Conservation (phyloP, 805 yeast genomes). For the Wickerhamiella sorbophila region DNA sequence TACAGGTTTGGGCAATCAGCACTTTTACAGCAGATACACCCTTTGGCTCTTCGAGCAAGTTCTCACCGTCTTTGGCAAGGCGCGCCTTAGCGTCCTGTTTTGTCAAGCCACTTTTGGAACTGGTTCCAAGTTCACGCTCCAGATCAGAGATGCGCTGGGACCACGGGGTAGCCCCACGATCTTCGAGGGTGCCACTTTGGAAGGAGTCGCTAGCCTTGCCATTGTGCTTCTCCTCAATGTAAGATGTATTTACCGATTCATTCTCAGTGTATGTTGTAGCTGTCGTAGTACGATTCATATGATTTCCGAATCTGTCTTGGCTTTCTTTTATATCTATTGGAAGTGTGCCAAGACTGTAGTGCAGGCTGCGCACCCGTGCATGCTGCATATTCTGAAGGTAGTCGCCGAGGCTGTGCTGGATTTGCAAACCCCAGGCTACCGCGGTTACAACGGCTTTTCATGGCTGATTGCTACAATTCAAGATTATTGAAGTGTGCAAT, state of each 20-base stretch:
- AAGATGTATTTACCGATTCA: neutral
- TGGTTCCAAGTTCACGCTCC: constrained; percentile 29
- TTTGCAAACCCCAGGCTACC: too few species aligned
- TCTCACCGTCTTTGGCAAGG: constrained; percentile 35
- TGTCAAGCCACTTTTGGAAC: constrained; percentile 36
- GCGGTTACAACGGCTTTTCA: too few species aligned
- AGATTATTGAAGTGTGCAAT: too few species aligned
- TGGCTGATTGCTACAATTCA: too few species aligned
- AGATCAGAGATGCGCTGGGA: constrained; percentile 26
- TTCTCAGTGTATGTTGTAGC: neutral
- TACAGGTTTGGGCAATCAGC: constrained; percentile 50
- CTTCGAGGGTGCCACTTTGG: neutral
- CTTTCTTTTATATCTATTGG: too few species aligned
- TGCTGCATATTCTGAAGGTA: too few species aligned
- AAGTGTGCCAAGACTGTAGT: neutral
- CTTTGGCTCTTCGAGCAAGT: constrained; percentile 46
- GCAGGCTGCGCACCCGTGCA: neutral
- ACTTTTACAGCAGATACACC: constrained; percentile 41
- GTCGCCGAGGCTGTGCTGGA: too few species aligned
- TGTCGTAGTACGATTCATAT: neutral
- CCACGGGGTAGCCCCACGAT: constrained; percentile 13
- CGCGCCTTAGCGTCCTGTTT: constrained; percentile 23
- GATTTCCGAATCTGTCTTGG: too few species aligned
- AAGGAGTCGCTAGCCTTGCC: neutral
- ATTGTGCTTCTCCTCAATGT: neutral